A percentile compares a stretch with the other conserved stretches of the same genome.
Evolutionary conservation across 257 asterid genomes (phyloP).

Genomic region (Haberlea rhodopensis): DNA sequence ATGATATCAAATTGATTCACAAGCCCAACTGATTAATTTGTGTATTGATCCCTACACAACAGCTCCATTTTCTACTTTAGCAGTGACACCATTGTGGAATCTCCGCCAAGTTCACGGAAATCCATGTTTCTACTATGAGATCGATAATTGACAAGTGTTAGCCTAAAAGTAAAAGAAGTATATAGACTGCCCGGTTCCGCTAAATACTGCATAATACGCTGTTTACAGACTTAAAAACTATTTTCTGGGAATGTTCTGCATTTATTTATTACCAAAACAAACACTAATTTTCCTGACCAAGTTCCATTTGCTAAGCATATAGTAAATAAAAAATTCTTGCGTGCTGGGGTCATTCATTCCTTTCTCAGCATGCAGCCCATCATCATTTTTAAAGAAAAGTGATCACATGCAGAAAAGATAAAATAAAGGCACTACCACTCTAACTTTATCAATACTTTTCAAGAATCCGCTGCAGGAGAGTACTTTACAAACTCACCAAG

Average conservation of each 20-base stretch:
- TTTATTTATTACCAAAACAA: constrained; percentile 1
- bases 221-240: not conserved
- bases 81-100: not conserved
- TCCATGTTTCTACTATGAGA: not conserved
- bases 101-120: not conserved
- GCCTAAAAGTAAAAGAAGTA: constrained; percentile 14
- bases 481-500: constrained; percentile 60
- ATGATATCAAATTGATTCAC: constrained; percentile 1
- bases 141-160: not conserved
- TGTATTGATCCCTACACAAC: constrained; percentile 4
- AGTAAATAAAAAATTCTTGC: not conserved
- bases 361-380: constrained; percentile 35
- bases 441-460: constrained; percentile 27
- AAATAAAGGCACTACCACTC: constrained; percentile 20
- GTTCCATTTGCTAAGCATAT: not conserved
- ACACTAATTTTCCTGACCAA: not conserved
- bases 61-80: constrained; percentile 12
- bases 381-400: constrained; percentile 36
- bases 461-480: not conserved
- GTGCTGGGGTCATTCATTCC: constrained; percentile 30
- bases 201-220: no score
- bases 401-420: constrained; percentile 34
- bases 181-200: not conserved
- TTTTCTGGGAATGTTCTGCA: not conserved
- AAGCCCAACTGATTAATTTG: constrained; percentile 3